Evolutionary conservation across 345 rosid species (phyloP).

Genomic region (Heritiera fomes): DNA sequence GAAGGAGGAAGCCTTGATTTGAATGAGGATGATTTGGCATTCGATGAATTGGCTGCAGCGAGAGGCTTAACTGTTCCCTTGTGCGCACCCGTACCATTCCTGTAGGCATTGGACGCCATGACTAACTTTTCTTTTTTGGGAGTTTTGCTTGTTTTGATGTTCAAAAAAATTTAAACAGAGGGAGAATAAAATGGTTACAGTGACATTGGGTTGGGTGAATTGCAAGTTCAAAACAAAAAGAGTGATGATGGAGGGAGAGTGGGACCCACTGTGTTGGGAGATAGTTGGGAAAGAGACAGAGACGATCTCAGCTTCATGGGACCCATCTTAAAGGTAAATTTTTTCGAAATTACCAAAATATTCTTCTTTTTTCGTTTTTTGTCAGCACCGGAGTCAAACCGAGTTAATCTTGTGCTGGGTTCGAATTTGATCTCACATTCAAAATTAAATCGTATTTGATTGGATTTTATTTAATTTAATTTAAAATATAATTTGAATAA

Average conservation of each 20-base stretch:
- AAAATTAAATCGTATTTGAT: too few species aligned
- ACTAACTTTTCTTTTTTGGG: background rate
- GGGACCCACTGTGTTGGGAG: conserved; percentile 24
- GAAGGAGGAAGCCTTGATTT: conserved; percentile 65
- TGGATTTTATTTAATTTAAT: too few species aligned
- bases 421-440: too few species aligned
- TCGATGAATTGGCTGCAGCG: conserved; percentile 35
- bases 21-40: conserved; percentile 65
- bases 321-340: background rate
- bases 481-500: too few species aligned
- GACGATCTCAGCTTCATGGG: conserved; percentile 25
- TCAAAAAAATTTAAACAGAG: background rate
- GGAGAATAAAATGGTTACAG: background rate
- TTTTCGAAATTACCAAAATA: conserved; percentile 19
- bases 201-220: conserved; percentile 19
- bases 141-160: background rate
- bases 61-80: conserved; percentile 47
- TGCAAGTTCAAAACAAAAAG: conserved; percentile 36
- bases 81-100: conserved; percentile 59
- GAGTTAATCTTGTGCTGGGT: too few species aligned
- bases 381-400: too few species aligned
- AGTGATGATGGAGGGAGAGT: conserved; percentile 17
- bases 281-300: conserved; percentile 30
- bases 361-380: background rate
- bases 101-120: conserved; percentile 56